A percentile compares a stretch with the other conserved stretches of the same genome.
Conservation (phyloP, 2,329 filamentous ascomycete species). For the Diaporthe australafricana region DNA sequence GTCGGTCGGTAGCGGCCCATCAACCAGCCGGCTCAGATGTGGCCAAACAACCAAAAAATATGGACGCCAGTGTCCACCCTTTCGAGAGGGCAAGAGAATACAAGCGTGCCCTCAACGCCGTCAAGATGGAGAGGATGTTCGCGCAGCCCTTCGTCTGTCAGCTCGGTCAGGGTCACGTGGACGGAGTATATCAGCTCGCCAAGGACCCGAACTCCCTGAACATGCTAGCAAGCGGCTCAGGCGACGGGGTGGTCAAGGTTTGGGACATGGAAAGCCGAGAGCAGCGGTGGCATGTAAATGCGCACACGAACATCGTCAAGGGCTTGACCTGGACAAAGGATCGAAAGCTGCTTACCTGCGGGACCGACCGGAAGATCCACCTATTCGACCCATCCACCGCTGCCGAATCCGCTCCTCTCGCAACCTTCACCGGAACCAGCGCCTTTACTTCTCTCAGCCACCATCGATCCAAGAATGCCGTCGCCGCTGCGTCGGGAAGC, state of each 20-base stretch:
- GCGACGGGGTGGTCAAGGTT: conserved; percentile 91
- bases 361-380: conserved; percentile 87
- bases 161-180: conserved; percentile 90
- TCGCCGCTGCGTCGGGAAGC: conserved; percentile 79
- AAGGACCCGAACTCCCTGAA: conserved; percentile 82
- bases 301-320: conserved; percentile 95
- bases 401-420: conserved; percentile 76
- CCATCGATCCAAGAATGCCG: conserved; percentile 81
- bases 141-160: conserved; percentile 80
- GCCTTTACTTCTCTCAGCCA: conserved; percentile 87
- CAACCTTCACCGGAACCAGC: conserved; percentile 85
- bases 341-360: conserved; percentile 86
- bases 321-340: conserved; percentile 90
- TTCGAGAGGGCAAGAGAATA: conserved; percentile 93
- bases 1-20: conserved; percentile 44
- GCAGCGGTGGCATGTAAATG: conserved; percentile 80
- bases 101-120: conserved; percentile 77
- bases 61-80: conserved; percentile 85
- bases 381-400: conserved; percentile 86
- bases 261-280: conserved; percentile 71
- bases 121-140: conserved; percentile 95
- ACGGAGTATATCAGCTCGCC: conserved; percentile 85
- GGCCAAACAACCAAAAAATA: conserved; percentile 44
- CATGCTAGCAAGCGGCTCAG: conserved; percentile 83
- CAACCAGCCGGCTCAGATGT: conserved; percentile 46